These are phyloP conservation scores for Flaveria ramosissima DNA, from an alignment of 129 eudicot genomes.

Conservation along the genomic window DNA sequence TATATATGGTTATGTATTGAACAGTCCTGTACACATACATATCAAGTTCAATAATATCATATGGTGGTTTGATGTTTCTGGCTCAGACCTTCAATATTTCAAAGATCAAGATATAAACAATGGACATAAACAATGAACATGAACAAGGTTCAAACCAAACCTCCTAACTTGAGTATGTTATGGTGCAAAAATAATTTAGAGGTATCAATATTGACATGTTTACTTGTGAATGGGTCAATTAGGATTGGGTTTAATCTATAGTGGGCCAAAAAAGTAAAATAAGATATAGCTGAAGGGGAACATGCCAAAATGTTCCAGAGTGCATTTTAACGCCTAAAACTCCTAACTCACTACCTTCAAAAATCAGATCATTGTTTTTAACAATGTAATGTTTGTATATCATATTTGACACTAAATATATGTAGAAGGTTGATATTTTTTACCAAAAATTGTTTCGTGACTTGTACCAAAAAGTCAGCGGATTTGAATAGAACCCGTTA, in stretches of 20 bases:
- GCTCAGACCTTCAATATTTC: too few species aligned
- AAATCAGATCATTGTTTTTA: slow-evolving; percentile 3
- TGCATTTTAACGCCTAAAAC: slow-evolving; percentile 36
- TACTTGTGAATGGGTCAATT: not conserved
- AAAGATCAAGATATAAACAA: too few species aligned
- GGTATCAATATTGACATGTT: not conserved
- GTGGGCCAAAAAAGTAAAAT: not conserved
- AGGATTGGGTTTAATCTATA: not conserved
- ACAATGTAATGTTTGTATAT: not conserved
- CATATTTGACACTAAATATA: not conserved
- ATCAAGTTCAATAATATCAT: not conserved
- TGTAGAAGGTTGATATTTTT: not conserved
- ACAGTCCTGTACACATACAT: too few species aligned
- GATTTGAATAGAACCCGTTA: not conserved
- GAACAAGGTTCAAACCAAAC: not conserved
- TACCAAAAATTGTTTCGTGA: not conserved
- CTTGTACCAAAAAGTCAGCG: not conserved
- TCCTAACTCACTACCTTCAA: slow-evolving; percentile 32
- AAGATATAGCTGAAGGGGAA: not conserved
- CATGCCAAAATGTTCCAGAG: not conserved
- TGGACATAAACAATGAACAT: not conserved
- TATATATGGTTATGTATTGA: not conserved
- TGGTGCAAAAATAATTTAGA: not conserved
- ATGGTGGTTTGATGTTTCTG: not conserved
- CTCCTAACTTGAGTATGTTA: not conserved